Percentiles rank a stretch among this genome's conserved stretches.
phyloP scores from a whole-genome alignment of 2,329 filamentous ascomycete genomes.

The Didymella pomorum region DNA sequence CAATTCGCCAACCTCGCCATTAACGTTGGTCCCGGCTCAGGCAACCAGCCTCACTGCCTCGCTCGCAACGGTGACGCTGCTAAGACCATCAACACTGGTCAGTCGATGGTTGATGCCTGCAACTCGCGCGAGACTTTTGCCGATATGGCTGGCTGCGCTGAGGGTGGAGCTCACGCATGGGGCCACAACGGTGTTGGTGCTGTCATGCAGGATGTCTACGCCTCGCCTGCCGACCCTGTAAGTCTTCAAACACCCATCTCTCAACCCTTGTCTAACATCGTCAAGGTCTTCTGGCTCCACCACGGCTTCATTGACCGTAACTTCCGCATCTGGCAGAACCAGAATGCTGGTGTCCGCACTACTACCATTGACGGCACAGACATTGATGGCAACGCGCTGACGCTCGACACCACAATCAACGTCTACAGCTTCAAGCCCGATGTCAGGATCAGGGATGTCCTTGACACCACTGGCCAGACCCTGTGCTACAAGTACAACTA shows the following conservation, averaged over 20 bases:
- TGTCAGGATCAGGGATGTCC: slow-evolving; percentile 40
- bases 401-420: slow-evolving; percentile 39
- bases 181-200: slow-evolving; percentile 49
- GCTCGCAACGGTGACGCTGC: slow-evolving; percentile 38
- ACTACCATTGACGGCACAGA: slow-evolving; percentile 54
- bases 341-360: slow-evolving; percentile 30
- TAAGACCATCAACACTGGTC: slow-evolving; percentile 40
- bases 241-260: background rate
- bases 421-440: slow-evolving; percentile 39
- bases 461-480: slow-evolving; percentile 35
- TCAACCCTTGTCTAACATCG: background rate
- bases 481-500: slow-evolving; percentile 51
- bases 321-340: slow-evolving; percentile 61
- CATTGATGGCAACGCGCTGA: slow-evolving; percentile 33
- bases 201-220: slow-evolving; percentile 46
- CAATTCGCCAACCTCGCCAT: slow-evolving; percentile 44
- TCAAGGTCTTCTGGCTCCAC: slow-evolving; percentile 56
- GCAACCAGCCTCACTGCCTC: slow-evolving; percentile 44
- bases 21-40: slow-evolving; percentile 44
- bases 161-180: slow-evolving; percentile 45
- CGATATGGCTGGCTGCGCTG: slow-evolving; percentile 42
- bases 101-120: slow-evolving; percentile 43
- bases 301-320: slow-evolving; percentile 60
- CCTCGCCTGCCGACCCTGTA: slow-evolving; percentile 43
- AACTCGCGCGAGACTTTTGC: slow-evolving; percentile 35